Evolutionary conservation across 2,329 filamentous ascomycete genomes (phyloP).

Genomic region (Diplodia mutila): DNA sequence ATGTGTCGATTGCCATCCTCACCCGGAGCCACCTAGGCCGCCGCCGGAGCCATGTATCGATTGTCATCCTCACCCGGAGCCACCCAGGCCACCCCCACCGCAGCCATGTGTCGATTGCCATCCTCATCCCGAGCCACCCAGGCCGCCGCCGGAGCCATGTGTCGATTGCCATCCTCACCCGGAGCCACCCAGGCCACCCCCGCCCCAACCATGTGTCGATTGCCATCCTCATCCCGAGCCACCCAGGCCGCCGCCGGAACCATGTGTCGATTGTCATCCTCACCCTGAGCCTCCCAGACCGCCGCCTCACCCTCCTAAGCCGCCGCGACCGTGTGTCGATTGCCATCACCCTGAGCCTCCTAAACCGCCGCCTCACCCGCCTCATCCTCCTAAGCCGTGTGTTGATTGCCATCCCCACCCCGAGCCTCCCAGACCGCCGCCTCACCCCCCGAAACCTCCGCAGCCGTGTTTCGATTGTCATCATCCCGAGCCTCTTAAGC

Average conservation of each 20-base stretch:
- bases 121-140: neutral
- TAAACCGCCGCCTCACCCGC: neutral
- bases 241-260: neutral
- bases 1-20: neutral
- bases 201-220: neutral
- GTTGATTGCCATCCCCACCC: neutral
- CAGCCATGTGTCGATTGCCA: neutral
- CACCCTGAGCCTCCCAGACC: neutral
- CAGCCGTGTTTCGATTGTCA: neutral
- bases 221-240: no score
- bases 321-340: neutral
- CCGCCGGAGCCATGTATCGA: neutral
- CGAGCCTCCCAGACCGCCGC: neutral
- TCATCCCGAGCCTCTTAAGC: neutral
- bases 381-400: neutral
- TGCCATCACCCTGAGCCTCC: neutral
- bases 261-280: neutral
- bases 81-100: no score
- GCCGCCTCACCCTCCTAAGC: neutral
- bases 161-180: neutral
- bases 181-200: neutral
- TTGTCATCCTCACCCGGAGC: neutral
- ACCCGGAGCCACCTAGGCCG: neutral
- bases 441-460: neutral
- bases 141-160: neutral